Percentiles rank a stretch among this genome's conserved stretches.
phyloP scores from a whole-genome alignment of 2,329 filamentous ascomycete species.

The Diaporthe sp. region DNA sequence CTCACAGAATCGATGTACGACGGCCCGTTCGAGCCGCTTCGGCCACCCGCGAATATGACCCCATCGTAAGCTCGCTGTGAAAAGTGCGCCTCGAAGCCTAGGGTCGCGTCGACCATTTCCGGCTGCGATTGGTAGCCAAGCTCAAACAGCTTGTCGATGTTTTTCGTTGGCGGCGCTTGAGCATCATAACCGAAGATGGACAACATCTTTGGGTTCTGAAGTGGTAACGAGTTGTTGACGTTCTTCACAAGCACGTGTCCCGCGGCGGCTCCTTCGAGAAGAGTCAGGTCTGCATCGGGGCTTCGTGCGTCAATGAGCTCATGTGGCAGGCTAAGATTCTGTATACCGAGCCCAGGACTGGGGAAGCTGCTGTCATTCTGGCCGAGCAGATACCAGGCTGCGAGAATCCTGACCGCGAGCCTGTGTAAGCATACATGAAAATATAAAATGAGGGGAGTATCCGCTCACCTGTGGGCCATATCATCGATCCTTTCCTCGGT shows the following conservation, averaged over 20 bases:
- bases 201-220: slow-evolving; percentile 69
- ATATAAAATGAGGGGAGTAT: slow-evolving; percentile 49
- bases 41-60: slow-evolving; percentile 65
- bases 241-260: slow-evolving; percentile 86
- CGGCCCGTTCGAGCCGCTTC: slow-evolving; percentile 65
- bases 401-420: slow-evolving; percentile 69
- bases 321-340: slow-evolving; percentile 68
- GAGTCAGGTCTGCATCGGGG: slow-evolving; percentile 56
- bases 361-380: slow-evolving; percentile 61
- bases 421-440: background rate
- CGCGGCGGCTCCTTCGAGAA: slow-evolving; percentile 68
- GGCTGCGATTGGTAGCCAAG: slow-evolving; percentile 62
- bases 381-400: slow-evolving; percentile 70
- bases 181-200: slow-evolving; percentile 77
- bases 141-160: slow-evolving; percentile 59
- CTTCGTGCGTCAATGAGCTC: slow-evolving; percentile 63
- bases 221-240: slow-evolving; percentile 70
- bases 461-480: slow-evolving; percentile 78
- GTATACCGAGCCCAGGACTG: slow-evolving; percentile 66
- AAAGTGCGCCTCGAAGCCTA: slow-evolving; percentile 59
- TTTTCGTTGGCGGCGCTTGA: slow-evolving; percentile 59
- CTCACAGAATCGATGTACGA: slow-evolving; percentile 63
- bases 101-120: slow-evolving; percentile 59
- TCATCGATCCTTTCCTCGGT: slow-evolving; percentile 80
- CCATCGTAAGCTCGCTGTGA: slow-evolving; percentile 65